Evolutionary conservation across 176 grass and related monocot species (phyloP).

Genomic region (Oryza australiensis): DNA sequence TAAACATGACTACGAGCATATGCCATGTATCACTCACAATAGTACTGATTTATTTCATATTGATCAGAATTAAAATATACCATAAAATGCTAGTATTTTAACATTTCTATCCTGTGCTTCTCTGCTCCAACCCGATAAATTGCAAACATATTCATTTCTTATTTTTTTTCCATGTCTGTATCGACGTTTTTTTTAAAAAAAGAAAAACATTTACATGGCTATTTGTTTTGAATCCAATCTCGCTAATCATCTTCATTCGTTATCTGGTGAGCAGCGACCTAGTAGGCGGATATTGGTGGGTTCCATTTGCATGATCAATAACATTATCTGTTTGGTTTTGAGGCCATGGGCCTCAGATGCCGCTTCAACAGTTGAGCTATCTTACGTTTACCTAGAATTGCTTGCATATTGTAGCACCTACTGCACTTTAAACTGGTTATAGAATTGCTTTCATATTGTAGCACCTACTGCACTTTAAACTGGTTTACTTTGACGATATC

Average conservation of each 20-base stretch:
- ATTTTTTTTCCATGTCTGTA: not conserved
- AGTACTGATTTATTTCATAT: too few relatives aligned
- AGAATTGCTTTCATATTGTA: not conserved
- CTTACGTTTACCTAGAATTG: conserved; percentile 4
- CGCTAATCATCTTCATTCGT: not conserved
- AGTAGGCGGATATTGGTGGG: not conserved
- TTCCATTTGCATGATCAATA: conserved; percentile 2
- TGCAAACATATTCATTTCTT: not conserved
- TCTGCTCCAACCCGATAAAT: too few relatives aligned
- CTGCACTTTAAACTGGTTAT: not conserved
- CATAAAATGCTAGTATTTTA: too few relatives aligned
- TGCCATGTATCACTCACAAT: too few relatives aligned
- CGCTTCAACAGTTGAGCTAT: not conserved
- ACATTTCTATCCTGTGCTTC: not conserved
- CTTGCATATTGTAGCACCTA: not conserved
- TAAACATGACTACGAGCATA: too few relatives aligned
- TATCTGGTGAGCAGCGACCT: not conserved
- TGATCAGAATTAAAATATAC: too few relatives aligned
- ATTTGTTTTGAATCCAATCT: not conserved
- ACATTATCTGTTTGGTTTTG: conserved; percentile 15
- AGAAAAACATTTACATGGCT: not conserved
- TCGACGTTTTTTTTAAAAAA: too few relatives aligned
- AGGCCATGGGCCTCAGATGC: not conserved
- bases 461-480: not conserved
- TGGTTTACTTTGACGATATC: not conserved